A percentile compares a stretch with the other conserved stretches of the same genome.
phyloP scores from a whole-genome alignment of 345 rosid genomes.

The Litchi chinensis region DNA sequence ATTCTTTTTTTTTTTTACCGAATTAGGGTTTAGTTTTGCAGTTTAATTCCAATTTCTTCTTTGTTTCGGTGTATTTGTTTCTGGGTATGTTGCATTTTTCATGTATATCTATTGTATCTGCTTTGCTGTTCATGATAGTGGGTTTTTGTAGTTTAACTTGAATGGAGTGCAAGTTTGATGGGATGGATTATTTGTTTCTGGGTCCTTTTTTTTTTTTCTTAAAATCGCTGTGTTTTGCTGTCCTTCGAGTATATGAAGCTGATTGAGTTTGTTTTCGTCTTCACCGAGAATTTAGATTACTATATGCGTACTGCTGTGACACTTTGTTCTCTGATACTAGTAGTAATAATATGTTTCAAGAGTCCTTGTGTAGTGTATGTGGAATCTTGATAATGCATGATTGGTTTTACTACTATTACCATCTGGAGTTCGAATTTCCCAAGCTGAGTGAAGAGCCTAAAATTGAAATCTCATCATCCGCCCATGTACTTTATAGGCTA shows the following conservation, averaged over 20 bases:
- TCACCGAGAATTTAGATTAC: too few relatives aligned
- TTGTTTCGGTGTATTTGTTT: not conserved
- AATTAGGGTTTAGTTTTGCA: conserved; percentile 9
- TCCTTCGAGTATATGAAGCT: not conserved
- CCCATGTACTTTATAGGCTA: not conserved
- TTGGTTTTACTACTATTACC: not conserved
- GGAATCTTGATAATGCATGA: not conserved
- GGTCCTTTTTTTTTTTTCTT: not conserved
- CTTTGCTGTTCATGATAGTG: not conserved
- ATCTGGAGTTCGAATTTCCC: not conserved
- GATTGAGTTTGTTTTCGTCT: not conserved
- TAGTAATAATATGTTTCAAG: not conserved
- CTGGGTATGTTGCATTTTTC: not conserved
- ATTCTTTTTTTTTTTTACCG: not conserved
- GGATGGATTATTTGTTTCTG: not conserved
- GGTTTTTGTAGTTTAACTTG: not conserved
- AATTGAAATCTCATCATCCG: not conserved
- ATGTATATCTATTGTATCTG: not conserved
- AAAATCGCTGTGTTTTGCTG: not conserved
- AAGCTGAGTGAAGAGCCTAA: not conserved
- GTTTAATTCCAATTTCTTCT: too few relatives aligned
- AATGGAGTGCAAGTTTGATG: not conserved
- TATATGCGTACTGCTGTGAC: not conserved
- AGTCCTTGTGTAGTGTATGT: not conserved
- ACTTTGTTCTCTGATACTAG: not conserved